Conservation (phyloP, 2,329 filamentous ascomycete genomes). For the Penicillium occitanis region DNA sequence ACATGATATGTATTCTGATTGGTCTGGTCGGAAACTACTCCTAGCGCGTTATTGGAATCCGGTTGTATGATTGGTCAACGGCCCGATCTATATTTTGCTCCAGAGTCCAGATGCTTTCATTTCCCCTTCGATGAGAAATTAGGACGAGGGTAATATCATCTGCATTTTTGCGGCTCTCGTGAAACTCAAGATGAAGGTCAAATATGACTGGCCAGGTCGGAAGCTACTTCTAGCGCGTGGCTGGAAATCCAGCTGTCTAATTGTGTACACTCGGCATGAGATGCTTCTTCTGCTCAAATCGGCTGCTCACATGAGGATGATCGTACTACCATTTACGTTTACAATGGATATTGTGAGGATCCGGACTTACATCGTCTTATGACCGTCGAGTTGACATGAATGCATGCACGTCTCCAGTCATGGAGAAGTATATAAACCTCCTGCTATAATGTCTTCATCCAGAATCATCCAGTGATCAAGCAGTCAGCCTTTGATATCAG, state of each 20-base stretch:
- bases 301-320: not conserved
- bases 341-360: no score
- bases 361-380: not conserved
- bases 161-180: not conserved
- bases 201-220: slow-evolving; percentile 11
- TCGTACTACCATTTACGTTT: not conserved
- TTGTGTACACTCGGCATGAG: not conserved
- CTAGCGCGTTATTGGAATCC: not conserved
- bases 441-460: not conserved
- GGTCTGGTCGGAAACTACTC: slow-evolving; percentile 14
- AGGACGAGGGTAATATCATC: not conserved
- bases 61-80: not conserved
- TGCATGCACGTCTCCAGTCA: not conserved
- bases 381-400: not conserved
- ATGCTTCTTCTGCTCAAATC: not conserved
- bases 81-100: not conserved
- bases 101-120: not conserved
- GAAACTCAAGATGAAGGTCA: not conserved
- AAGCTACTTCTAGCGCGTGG: slow-evolving; percentile 11
- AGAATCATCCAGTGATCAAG: not conserved
- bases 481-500: not conserved
- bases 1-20: not conserved
- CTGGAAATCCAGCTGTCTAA: not conserved
- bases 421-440: not conserved
- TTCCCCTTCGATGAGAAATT: not conserved